A percentile compares a stretch with the other conserved stretches of the same genome.
Evolutionary conservation across 148 eudicot species (phyloP).

Genomic region (Rhododendron henanense): DNA sequence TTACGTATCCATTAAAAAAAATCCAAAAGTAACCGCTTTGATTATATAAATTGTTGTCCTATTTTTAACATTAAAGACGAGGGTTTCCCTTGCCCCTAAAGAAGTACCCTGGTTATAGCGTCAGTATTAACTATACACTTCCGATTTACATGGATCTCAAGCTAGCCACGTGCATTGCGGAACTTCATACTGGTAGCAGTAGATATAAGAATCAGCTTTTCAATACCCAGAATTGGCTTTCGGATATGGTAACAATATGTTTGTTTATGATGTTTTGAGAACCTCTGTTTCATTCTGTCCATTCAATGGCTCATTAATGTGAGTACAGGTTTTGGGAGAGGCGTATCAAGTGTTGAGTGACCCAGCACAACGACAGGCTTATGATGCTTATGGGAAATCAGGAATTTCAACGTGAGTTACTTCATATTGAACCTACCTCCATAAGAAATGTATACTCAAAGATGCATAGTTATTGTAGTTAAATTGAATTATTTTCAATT

Average conservation of each 20-base stretch:
- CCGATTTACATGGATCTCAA: background rate
- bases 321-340: conserved; percentile 80
- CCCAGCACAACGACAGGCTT: conserved; percentile 86
- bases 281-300: background rate
- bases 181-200: background rate
- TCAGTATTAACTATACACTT: background rate
- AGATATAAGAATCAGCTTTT: background rate
- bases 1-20: background rate
- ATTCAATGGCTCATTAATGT: background rate
- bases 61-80: background rate
- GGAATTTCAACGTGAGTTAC: conserved; percentile 87
- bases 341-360: conserved; percentile 98
- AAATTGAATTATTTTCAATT: background rate
- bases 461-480: background rate
- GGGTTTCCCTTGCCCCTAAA: background rate
- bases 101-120: background rate
- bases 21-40: background rate
- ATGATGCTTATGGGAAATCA: conserved; percentile 85
- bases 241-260: background rate
- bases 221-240: background rate
- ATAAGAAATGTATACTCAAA: background rate
- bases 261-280: background rate
- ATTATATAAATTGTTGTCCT: background rate
- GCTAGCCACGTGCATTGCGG: background rate
- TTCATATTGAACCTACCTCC: background rate